These are phyloP conservation scores for Microcyclospora tardicrescens DNA, from an alignment of 2,329 filamentous ascomycete species.

Conservation along the genomic window DNA sequence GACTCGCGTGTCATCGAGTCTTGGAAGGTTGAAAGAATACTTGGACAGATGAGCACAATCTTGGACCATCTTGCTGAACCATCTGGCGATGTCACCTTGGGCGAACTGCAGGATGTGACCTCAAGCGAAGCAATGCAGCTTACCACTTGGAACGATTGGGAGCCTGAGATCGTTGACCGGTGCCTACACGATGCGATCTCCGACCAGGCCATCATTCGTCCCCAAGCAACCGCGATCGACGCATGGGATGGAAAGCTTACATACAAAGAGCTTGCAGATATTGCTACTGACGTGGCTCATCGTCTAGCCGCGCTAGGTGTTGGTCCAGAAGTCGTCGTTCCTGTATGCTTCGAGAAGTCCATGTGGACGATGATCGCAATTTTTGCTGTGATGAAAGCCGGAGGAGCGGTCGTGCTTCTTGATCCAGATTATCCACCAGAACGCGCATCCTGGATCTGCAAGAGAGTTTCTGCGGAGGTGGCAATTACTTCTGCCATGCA, in stretches of 20 bases:
- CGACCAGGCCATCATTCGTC: not conserved
- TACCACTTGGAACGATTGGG: not conserved
- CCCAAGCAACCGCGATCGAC: not conserved
- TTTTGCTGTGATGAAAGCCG: not conserved
- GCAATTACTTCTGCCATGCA: not conserved
- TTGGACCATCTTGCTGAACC: not conserved
- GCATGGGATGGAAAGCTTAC: not conserved
- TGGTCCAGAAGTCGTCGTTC: not conserved
- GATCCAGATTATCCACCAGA: not conserved
- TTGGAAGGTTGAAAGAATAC: not conserved
- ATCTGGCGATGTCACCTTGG: not conserved
- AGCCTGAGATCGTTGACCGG: no score
- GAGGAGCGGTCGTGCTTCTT: not conserved
- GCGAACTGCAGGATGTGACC: not conserved
- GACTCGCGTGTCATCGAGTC: not conserved
- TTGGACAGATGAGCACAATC: not conserved
- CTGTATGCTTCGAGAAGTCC: not conserved
- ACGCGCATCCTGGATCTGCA: not conserved
- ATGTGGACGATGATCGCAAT: not conserved
- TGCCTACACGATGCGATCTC: not conserved
- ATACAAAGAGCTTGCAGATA: not conserved
- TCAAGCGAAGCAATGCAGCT: not conserved
- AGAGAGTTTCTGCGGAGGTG: not conserved
- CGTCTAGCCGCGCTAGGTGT: not conserved
- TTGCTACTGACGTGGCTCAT: not conserved